Percentiles rank a stretch among this genome's conserved stretches.
These are phyloP conservation scores for Pythium aphanidermatum DNA, from an alignment of 352 stramenopile genomes.

Conservation along the genomic window DNA sequence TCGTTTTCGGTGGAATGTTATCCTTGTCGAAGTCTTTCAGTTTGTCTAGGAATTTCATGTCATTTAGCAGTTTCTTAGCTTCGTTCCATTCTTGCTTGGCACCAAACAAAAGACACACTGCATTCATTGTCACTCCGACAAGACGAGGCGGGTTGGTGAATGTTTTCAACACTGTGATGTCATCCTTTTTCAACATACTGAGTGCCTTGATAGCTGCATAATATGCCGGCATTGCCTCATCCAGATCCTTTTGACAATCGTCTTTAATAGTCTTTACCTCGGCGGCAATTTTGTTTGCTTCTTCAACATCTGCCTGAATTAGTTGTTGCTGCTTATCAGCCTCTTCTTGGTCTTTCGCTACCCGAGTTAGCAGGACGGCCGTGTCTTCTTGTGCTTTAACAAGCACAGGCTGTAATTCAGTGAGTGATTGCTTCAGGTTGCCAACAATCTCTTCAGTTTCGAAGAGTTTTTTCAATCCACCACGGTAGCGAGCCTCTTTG, in stretches of 20 bases:
- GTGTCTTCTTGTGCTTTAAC: slow-evolving; percentile 89
- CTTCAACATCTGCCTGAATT: slow-evolving; percentile 89
- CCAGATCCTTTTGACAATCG: slow-evolving; percentile 91
- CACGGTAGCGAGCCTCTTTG: slow-evolving; percentile 79
- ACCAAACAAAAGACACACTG: slow-evolving; percentile 87
- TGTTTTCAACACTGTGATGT: slow-evolving; percentile 90
- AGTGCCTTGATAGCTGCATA: slow-evolving; percentile 89
- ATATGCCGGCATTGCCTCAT: slow-evolving; percentile 91
- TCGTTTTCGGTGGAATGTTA: slow-evolving; percentile 84
- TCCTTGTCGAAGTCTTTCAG: slow-evolving; percentile 87
- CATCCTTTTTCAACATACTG: slow-evolving; percentile 89
- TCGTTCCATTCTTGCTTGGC: slow-evolving; percentile 90
- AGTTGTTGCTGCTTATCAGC: slow-evolving; percentile 89
- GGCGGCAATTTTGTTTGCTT: slow-evolving; percentile 86
- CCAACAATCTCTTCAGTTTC: slow-evolving; percentile 92
- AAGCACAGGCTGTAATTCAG: slow-evolving; percentile 88
- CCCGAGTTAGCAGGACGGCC: slow-evolving; percentile 71
- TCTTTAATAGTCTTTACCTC: slow-evolving; percentile 93
- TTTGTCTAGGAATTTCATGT: slow-evolving; percentile 91
- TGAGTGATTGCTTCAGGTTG: slow-evolving; percentile 88
- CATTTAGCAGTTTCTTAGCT: slow-evolving; percentile 87
- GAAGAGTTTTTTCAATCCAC: slow-evolving; percentile 88
- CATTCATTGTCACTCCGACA: slow-evolving; percentile 90
- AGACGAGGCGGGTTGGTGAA: slow-evolving; percentile 88
- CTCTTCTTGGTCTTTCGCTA: slow-evolving; percentile 88